These are phyloP conservation scores for Astrocystis sublimbata DNA, from an alignment of 495 filamentous ascomycete genomes.

Conservation along the genomic window DNA sequence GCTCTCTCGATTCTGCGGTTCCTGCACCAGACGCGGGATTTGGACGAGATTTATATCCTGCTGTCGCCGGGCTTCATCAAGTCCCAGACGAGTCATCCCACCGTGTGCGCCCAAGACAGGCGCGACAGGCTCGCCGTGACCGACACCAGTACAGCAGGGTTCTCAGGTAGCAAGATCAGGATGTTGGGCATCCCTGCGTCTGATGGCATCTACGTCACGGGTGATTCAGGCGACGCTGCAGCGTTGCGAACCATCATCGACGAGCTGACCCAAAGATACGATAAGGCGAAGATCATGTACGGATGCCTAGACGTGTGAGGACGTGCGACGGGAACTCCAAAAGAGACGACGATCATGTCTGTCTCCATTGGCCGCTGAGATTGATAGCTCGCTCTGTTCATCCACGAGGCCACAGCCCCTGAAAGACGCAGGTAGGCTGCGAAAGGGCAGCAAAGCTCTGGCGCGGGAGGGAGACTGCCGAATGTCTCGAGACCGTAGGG, in stretches of 20 bases:
- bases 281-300: conserved; percentile 14
- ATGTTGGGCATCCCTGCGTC: neutral
- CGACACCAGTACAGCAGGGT: neutral
- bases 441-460: neutral
- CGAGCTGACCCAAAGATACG: conserved; percentile 10
- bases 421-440: conserved; percentile 1
- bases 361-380: no score
- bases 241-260: neutral
- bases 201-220: neutral
- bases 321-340: no score
- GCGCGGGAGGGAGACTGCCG: neutral
- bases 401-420: neutral
- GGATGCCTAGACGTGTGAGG: conserved; percentile 5
- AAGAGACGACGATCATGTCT: neutral
- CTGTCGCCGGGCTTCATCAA: neutral
- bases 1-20: neutral
- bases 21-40: conserved; percentile 9
- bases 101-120: neutral
- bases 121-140: neutral
- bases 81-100: neutral
- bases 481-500: neutral
- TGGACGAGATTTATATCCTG: conserved; percentile 18
- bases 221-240: conserved; percentile 1
- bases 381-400: neutral
- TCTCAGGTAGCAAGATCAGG: neutral